Percentiles rank a stretch among this genome's conserved stretches.
Conservation (phyloP, 129 eudicot genomes). For the Heracleum sosnowskyi region DNA sequence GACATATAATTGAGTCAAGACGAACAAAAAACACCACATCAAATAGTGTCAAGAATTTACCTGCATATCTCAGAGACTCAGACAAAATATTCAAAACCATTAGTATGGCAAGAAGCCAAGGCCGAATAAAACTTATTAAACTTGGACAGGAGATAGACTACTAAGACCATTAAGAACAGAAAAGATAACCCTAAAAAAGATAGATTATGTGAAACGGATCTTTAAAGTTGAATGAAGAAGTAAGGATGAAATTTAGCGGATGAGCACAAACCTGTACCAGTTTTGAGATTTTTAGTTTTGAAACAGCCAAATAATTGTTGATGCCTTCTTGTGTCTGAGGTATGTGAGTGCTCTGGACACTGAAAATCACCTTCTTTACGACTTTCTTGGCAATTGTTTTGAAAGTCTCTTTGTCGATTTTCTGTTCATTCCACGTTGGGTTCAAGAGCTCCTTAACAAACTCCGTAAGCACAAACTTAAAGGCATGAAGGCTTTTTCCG, state of each 20-base stretch:
- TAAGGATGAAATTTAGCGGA: not conserved
- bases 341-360: not conserved
- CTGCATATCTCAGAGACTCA: not conserved
- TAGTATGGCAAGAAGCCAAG: not conserved
- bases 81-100: not conserved
- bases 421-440: slow-evolving; percentile 7
- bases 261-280: slow-evolving; percentile 2
- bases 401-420: slow-evolving; percentile 9
- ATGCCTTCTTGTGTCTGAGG: slow-evolving; percentile 14
- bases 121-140: not conserved
- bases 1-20: not conserved
- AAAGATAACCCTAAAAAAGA: not conserved
- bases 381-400: slow-evolving; percentile 11
- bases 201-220: not conserved
- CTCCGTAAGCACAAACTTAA: slow-evolving; percentile 6
- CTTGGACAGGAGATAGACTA: not conserved
- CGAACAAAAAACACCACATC: not conserved
- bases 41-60: not conserved
- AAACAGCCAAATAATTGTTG: slow-evolving; percentile 5
- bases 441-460: slow-evolving; percentile 14
- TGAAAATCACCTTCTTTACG: slow-evolving; percentile 8
- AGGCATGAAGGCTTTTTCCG: slow-evolving; percentile 3
- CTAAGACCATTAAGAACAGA: not conserved
- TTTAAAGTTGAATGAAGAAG: not conserved
- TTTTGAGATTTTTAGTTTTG: slow-evolving; percentile 13